Conservation (phyloP, 345 rosid genomes). For the Citrus cavaleriei region DNA sequence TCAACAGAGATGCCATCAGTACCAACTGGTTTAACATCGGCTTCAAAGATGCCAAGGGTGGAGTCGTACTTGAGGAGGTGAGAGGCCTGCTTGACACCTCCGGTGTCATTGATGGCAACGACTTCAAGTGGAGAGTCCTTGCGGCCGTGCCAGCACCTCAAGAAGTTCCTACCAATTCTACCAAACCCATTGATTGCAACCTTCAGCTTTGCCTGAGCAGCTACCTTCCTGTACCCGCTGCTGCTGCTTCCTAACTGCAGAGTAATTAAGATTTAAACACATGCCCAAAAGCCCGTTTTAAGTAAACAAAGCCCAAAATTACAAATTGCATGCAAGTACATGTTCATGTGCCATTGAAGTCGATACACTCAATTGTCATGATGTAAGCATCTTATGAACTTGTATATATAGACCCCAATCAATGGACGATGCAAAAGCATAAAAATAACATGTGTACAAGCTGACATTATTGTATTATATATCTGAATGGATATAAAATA, state of each 20-base stretch:
- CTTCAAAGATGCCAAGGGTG: constrained; percentile 88
- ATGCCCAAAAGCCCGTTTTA: not conserved
- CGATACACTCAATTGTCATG: too few relatives aligned
- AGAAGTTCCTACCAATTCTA: constrained; percentile 91
- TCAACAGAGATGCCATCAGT: constrained; percentile 85
- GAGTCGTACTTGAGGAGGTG: constrained; percentile 98
- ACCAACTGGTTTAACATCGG: constrained; percentile 88
- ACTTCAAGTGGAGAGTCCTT: constrained; percentile 87
- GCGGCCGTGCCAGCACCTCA: constrained; percentile 97
- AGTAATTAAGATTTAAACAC: not conserved
- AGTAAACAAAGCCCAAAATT: not conserved
- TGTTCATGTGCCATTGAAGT: not conserved
- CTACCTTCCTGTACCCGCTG: constrained; percentile 70
- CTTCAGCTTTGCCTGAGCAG: constrained; percentile 74
- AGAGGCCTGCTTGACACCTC: constrained; percentile 94
- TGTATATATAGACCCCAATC: too few relatives aligned
- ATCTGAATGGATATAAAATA: not conserved
- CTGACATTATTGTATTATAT: not conserved
- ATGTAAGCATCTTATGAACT: too few relatives aligned
- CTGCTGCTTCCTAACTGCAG: constrained; percentile 53
- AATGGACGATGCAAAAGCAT: not conserved
- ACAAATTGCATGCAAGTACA: not conserved
- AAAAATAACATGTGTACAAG: not conserved
- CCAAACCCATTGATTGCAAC: constrained; percentile 96
- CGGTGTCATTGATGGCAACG: constrained; percentile 88